Base-by-base conservation (phyloP, 805 yeast genomes). In the Teunomyces tritomae region DNA sequence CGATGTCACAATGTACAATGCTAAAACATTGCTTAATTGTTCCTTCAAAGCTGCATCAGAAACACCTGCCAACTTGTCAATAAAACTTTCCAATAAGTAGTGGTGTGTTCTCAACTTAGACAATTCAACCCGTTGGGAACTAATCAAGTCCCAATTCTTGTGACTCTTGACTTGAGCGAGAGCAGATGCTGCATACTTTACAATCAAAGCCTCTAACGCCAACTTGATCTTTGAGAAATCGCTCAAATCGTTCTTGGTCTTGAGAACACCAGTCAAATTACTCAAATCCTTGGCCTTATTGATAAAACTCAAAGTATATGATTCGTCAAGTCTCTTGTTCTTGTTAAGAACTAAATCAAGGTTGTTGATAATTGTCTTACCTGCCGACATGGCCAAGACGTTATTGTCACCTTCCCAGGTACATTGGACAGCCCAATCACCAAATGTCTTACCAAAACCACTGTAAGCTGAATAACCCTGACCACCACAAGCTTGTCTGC, bases 401-500 rank as follows among this genome's bases (percentile, higher is more conserved):
- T 66, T 73, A 63, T 73, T 73, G 56, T 73, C 78, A 59, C 78
- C 78, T 60, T 73, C 78, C 78, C 78, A 73, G 28, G 78, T 73
- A 61, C 76, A 70, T 61, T 71, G 76, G 36, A 73, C 77, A 34
- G 68, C 76, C 76, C 77, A 73, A 49, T 73, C 78, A 39, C 68
- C 71, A 49, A 64, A 70, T 36, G 73, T 64, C 58, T 71, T 73
- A 46, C 77, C 78, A 47, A 73, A 73, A 20, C 77, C 77, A 50
- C 64, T 64, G 63, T 73, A 73, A 32, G 71, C 54, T 34, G 75
- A 69, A 65, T 73, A 73, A 50, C 78, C 78, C 55, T 68, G 77
- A 45, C 78, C 78, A 57, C 78, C 78, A 60, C 78, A 73, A 24
- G 77, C 63, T 58, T 73, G 78, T 58, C 78, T 67, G 33, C 67